Conservation (phyloP, 768 basidiomycete species). For the Kwoniella botswanensis region DNA sequence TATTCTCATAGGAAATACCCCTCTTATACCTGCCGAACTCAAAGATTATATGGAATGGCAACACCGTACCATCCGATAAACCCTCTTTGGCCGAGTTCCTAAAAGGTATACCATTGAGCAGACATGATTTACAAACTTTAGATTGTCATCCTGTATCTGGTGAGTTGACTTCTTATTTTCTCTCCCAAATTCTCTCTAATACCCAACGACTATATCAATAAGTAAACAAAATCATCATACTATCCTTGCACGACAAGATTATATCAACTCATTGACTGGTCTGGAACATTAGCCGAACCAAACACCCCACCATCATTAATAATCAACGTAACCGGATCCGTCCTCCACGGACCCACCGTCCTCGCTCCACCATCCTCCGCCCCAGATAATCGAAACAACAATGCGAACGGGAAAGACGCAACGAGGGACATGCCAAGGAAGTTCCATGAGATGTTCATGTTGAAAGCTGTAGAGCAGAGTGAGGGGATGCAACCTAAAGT, state of each 20-base stretch:
- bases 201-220: neutral
- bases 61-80: constrained; percentile 27
- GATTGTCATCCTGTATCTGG: constrained; percentile 52
- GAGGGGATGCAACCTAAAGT: constrained; percentile 54
- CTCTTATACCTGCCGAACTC: constrained; percentile 44
- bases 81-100: constrained; percentile 37
- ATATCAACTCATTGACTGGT: neutral
- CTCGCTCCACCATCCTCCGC: constrained; percentile 23
- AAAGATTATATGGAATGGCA: constrained; percentile 53
- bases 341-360: constrained; percentile 47
- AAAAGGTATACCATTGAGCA: constrained; percentile 39
- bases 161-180: constrained; percentile 18
- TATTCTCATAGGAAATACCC: constrained; percentile 39
- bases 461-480: constrained; percentile 44
- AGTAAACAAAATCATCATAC: too few species aligned
- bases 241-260: neutral
- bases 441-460: constrained; percentile 54
- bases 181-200: neutral
- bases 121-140: constrained; percentile 52
- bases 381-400: constrained; percentile 15
- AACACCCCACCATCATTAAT: constrained; percentile 43
- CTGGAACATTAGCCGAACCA: constrained; percentile 24
- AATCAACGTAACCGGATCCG: constrained; percentile 50
- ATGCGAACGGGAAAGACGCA: constrained; percentile 17
- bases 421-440: constrained; percentile 46